A percentile compares a stretch with the other conserved stretches of the same genome.
These are phyloP conservation scores for Starmerella stigmatis DNA, from an alignment of 805 yeast species.

Conservation along the genomic window DNA sequence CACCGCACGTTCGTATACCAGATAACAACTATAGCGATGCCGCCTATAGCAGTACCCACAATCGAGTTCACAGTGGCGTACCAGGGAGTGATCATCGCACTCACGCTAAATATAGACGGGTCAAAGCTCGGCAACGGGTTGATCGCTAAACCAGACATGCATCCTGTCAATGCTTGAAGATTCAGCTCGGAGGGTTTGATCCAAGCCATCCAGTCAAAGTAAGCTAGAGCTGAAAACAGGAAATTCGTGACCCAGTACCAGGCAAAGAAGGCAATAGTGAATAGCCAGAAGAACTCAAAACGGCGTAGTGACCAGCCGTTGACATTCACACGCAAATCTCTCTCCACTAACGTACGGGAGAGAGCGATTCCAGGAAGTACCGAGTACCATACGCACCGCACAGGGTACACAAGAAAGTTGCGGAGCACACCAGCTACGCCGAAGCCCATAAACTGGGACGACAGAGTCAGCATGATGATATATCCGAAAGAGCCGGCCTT, in stretches of 20 bases:
- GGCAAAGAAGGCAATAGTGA: conserved; percentile 36
- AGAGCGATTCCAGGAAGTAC: conserved; percentile 41
- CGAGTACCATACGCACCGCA: conserved; percentile 44
- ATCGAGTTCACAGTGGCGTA: conserved; percentile 31
- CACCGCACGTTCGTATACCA: conserved; percentile 40
- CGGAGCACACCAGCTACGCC: conserved; percentile 57
- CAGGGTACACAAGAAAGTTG: conserved; percentile 45
- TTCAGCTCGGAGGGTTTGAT: conserved; percentile 42
- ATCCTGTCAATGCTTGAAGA: conserved; percentile 52
- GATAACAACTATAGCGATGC: conserved; percentile 30
- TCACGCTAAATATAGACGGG: conserved; percentile 37
- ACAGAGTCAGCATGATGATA: conserved; percentile 41
- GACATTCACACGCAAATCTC: conserved; percentile 36
- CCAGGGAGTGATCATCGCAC: conserved; percentile 38
- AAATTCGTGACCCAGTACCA: conserved; percentile 62
- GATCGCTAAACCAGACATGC: conserved; percentile 34
- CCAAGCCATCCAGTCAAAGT: conserved; percentile 56
- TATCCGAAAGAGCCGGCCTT: conserved; percentile 35
- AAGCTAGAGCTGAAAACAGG: conserved; percentile 48
- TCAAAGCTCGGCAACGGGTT: conserved; percentile 43
- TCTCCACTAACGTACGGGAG: conserved; percentile 37
- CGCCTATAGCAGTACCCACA: conserved; percentile 30
- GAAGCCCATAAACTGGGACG: conserved; percentile 54
- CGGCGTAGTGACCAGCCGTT: conserved; percentile 52
- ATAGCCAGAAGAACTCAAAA: conserved; percentile 38